These are phyloP conservation scores for Coprinopsis sp. DNA, from an alignment of 768 basidiomycete genomes.

Conservation along the genomic window DNA sequence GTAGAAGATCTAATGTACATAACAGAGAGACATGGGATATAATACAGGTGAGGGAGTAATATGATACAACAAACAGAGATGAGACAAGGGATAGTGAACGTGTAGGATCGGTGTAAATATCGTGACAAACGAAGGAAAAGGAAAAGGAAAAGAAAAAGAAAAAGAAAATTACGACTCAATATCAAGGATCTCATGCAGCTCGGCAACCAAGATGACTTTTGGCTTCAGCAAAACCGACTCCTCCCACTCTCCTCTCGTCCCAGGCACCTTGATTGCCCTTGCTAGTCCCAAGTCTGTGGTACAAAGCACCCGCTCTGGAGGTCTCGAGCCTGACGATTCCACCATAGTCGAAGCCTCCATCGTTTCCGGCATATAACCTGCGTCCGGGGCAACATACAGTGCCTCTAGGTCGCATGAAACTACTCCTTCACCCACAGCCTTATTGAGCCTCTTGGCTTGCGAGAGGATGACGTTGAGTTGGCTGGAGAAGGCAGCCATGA, in stretches of 20 bases:
- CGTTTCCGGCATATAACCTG: conserved; percentile 30
- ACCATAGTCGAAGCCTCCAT: conserved; percentile 44
- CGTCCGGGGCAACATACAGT: conserved; percentile 39
- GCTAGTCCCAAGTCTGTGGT: conserved; percentile 54
- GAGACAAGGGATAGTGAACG: too few relatives aligned
- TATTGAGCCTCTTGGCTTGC: conserved; percentile 46
- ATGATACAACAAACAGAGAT: too few relatives aligned
- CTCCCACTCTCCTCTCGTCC: conserved; percentile 42
- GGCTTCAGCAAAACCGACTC: conserved; percentile 47
- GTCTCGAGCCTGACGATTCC: conserved; percentile 1
- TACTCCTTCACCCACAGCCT: conserved; percentile 54
- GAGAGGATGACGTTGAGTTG: conserved; percentile 39
- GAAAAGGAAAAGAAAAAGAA: too few relatives aligned
- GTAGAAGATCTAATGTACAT: too few relatives aligned
- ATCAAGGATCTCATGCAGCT: not conserved
- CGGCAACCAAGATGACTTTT: conserved; percentile 40
- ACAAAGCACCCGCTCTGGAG: conserved; percentile 39
- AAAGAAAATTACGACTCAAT: too few relatives aligned
- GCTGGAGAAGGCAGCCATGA: conserved; percentile 39
- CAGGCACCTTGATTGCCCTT: conserved; percentile 35
- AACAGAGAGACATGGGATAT: too few relatives aligned
- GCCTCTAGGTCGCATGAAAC: conserved; percentile 54
- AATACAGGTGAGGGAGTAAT: too few relatives aligned
- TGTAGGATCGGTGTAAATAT: too few relatives aligned
- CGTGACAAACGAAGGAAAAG: too few relatives aligned